Evolutionary conservation across 164 flowering plant species (phyloP).

Genomic region (Magnolia kwangsiensis): DNA sequence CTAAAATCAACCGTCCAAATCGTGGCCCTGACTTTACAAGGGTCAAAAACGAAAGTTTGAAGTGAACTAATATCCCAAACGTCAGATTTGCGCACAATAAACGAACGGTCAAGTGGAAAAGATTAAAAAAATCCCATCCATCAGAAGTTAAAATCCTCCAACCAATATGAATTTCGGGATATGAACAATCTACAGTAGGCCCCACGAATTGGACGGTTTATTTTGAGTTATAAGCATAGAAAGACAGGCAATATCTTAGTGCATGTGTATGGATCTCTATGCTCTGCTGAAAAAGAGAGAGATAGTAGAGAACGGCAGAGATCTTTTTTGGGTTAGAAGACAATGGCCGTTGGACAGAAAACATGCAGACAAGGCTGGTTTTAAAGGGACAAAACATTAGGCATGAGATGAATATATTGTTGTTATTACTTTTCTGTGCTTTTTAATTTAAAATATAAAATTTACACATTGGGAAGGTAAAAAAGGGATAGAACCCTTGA

Average conservation of each 20-base stretch:
- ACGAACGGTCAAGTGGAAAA: neutral
- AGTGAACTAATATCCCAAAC: neutral
- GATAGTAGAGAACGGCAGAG: neutral
- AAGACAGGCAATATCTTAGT: neutral
- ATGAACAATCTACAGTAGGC: neutral
- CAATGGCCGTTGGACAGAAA: constrained; percentile 16
- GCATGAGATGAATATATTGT: constrained; percentile 24
- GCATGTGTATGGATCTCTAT: too few relatives aligned
- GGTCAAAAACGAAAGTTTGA: neutral
- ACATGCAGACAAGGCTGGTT: constrained; percentile 27
- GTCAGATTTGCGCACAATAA: neutral
- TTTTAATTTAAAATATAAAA: neutral
- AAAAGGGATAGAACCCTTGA: constrained; percentile 1
- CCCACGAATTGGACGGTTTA: neutral
- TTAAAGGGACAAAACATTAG: constrained; percentile 50
- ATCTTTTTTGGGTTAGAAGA: constrained; percentile 8
- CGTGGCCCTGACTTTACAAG: neutral
- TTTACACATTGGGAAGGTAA: constrained; percentile 15
- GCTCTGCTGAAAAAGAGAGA: too few relatives aligned
- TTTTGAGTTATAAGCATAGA: neutral
- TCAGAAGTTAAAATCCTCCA: neutral
- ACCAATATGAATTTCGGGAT: too few relatives aligned
- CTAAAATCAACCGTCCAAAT: neutral
- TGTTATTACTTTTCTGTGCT: neutral
- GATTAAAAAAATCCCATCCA: neutral